Base-by-base conservation (phyloP, 1,284 basidiomycete species). In the Sporisorium graminicola region DNA sequence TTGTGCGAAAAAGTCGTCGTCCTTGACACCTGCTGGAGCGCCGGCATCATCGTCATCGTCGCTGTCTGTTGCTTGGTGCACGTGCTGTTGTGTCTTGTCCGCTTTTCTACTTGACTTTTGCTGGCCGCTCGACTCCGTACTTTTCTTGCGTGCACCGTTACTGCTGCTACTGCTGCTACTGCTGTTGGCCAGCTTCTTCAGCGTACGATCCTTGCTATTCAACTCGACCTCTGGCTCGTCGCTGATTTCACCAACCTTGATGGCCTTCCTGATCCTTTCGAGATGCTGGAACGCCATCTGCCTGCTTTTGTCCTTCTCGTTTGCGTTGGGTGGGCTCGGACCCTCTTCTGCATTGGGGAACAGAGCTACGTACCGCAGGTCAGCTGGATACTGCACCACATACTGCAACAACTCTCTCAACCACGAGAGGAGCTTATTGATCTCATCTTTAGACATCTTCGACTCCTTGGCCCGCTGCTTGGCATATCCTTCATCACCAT, bases 1-100 rank as follows among this genome's bases (percentile, higher is more conserved):
- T 12, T 68, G 64, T 9, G 70, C 77, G 52, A 79, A 79, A 44
- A 79, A 79, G 49, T 79, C 77, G 33, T 79, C 77, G 20, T 56
- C 73, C 56, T 70, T 61, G 59, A 76, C 66, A 24, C 59, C 69
- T 13, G 49, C 55, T 18, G 43, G 20, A 53, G 40, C 37, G 26
- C 51, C 53, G 10, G 66, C 55, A 3, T 57, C 56, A 6, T 46
- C 50, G 10, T 67, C 58, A 0, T 53, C 58, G 22, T 44, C 59
- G 37, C 29, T 69, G 55, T 20, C 68, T 7, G 47, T 4, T 70
- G 49, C 50, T 74, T 67, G 35, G 64, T 70, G 58, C 43, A 2
- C n/a, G 8, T 14, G 35, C 40, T 58, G 58, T 72, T 67, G n/a
- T 29, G 46, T 20, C 35, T 72, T 69, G 37, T 20, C 47, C 7